These are phyloP conservation scores for Fomitopsis schrenkii DNA, from an alignment of 1,284 basidiomycete species.

Conservation along the genomic window DNA sequence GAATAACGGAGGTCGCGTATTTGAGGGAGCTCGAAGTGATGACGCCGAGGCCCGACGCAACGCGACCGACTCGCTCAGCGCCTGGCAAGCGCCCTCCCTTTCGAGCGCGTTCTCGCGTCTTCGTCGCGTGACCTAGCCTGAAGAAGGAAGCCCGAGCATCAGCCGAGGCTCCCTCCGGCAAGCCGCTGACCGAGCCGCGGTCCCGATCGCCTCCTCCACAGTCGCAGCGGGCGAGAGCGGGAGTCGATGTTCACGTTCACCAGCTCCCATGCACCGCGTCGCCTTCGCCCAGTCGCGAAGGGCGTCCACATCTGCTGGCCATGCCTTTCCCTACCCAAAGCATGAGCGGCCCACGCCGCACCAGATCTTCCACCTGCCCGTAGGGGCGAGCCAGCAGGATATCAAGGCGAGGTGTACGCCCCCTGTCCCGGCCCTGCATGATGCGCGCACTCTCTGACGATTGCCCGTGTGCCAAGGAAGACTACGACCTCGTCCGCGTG, in stretches of 20 bases:
- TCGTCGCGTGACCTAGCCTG: constrained; percentile 2
- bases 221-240: background rate
- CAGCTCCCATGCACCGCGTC: background rate
- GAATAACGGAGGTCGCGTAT: background rate
- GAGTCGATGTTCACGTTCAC: background rate
- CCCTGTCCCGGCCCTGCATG: background rate
- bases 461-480: constrained; percentile 24
- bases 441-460: background rate
- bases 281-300: constrained; percentile 2
- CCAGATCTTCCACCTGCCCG: constrained; percentile 50
- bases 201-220: background rate
- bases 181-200: background rate
- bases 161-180: background rate
- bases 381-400: constrained; percentile 37
- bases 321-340: constrained; percentile 36
- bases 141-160: background rate
- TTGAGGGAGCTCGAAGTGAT: background rate
- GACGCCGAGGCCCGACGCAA: background rate
- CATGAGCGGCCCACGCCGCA: constrained; percentile 41
- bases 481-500: constrained; percentile 50
- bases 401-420: constrained; percentile 48
- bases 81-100: background rate
- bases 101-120: constrained; percentile 5
- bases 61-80: background rate
- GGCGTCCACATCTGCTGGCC: constrained; percentile 3